Conservation (phyloP, 805 yeast species). For the Maudiozyma barnettii region DNA sequence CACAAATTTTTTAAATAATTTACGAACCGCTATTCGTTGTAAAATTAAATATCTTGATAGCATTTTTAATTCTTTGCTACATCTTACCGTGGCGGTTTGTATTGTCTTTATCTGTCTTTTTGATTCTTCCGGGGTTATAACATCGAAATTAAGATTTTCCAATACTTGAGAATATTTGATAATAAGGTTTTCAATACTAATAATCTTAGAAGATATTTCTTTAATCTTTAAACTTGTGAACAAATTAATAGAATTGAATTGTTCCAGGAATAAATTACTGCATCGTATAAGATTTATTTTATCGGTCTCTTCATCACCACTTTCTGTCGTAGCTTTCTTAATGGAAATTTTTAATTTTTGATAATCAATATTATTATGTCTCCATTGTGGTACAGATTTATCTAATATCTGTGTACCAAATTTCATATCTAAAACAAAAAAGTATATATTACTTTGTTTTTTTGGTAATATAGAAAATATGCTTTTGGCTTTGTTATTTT, state of each 20-base stretch:
- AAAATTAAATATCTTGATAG: slow-evolving; percentile 47
- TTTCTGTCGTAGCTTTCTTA: slow-evolving; percentile 40
- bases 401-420: slow-evolving; percentile 70
- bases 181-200: slow-evolving; percentile 21
- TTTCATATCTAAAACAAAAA: slow-evolving; percentile 45
- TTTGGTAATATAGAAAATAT: no score
- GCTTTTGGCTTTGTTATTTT: no score
- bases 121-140: not conserved
- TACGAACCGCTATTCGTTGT: slow-evolving; percentile 53
- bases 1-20: slow-evolving; percentile 45
- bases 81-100: slow-evolving; percentile 13
- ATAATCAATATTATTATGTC: slow-evolving; percentile 72
- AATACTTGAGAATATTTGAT: slow-evolving; percentile 9
- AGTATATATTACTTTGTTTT: not conserved
- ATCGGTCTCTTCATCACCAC: not conserved
- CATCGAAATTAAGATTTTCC: not conserved
- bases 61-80: slow-evolving; percentile 37
- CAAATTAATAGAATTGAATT: slow-evolving; percentile 20
- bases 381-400: slow-evolving; percentile 84
- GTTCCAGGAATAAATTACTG: slow-evolving; percentile 12
- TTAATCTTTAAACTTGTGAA: slow-evolving; percentile 25
- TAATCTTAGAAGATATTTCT: slow-evolving; percentile 20
- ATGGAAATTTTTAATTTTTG: slow-evolving; percentile 64
- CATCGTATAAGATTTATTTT: slow-evolving; percentile 1
- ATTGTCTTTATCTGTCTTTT: slow-evolving; percentile 12